Evolutionary conservation across 495 filamentous ascomycete species (phyloP), one percentile per base, ranked within the genome.

Genomic region (Trichoderma gamsii): DNA sequence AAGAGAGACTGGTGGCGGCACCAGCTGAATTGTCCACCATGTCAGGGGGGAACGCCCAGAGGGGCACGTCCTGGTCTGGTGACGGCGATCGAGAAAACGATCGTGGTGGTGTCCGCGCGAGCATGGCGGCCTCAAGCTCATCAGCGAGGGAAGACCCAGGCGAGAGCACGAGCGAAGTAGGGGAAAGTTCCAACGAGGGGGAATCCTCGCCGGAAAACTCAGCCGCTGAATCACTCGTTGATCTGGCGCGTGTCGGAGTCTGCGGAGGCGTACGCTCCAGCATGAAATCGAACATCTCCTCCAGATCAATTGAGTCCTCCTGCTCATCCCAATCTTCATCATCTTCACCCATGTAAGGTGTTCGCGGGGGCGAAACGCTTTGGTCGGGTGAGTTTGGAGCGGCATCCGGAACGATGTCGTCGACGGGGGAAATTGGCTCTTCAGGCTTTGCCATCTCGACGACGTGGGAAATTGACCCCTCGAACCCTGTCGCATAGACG

Each of bases 391-490:
- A 61, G 12, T 61, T 18, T 25, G 56, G 56, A 61, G 23, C 56
- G 27, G 23, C 56, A 61, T 61, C 56, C 56, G 56, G 56, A 61
- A 61, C 56, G n/a, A 61, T 32, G 56, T 61, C 56, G 56, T 32
- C 56, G 56, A 61, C 56, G 56, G 15, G 18, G 51, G 51, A 16
- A n/a, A 12, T 56, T 56, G 51, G 51, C 51, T 25, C 51, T 56
- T 56, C 51, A n/a, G 23, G 51, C 4, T 23, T 3, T n/a, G 51
- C 51, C 51, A 56, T 25, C 21, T 56, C 51, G 51, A 56, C 23
- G 18, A 25, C 51, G 51, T 16, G 51, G 51, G 21, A 25, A 56
- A 56, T 25, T 23, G 23, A n/a, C 51, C 23, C 51, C 13, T 56
- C 11, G 51, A 25, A 16, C 21, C 21, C 51, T n/a, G 51, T 25